A percentile compares a stretch with the other conserved stretches of the same genome.
phyloP scores from a whole-genome alignment of 2,329 filamentous ascomycete species.

The Exophiala bonariae region DNA sequence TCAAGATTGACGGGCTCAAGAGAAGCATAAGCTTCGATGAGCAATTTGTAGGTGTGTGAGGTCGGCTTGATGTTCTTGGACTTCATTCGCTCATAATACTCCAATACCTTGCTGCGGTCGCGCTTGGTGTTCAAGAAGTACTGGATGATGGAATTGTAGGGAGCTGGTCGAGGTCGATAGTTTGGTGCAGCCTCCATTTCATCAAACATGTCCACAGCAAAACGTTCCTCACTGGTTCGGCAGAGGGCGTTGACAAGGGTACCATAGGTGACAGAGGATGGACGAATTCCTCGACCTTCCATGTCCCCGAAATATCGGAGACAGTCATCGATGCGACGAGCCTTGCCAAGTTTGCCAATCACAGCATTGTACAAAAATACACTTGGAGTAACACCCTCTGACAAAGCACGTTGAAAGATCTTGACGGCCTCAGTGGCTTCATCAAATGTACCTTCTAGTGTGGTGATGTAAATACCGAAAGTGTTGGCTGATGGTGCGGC shows the following conservation, averaged over 20 bases:
- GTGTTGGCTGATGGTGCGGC: constrained; percentile 94
- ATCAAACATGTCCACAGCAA: constrained; percentile 95
- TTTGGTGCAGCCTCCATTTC: constrained; percentile 99
- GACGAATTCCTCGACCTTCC: constrained; percentile 87
- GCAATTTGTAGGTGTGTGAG: constrained; percentile 94
- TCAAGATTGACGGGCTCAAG: constrained; percentile 88
- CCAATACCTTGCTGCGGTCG: constrained; percentile 87
- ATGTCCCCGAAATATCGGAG: constrained; percentile 98
- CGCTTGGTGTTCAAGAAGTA: constrained; percentile 98
- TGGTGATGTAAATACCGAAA: constrained; percentile 98
- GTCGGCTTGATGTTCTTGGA: constrained; percentile 84
- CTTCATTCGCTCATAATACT: constrained; percentile 95
- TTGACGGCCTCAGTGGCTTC: constrained; percentile 96
- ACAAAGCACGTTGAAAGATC: constrained; percentile 91
- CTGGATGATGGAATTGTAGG: constrained; percentile 99
- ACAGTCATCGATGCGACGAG: constrained; percentile 95
- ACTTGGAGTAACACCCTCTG: constrained; percentile 91
- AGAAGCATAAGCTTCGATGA: constrained; percentile 92
- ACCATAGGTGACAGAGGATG: constrained; percentile 95
- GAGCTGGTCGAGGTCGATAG: constrained; percentile 95
- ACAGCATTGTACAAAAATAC: constrained; percentile 98
- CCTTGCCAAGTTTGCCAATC: constrained; percentile 97
- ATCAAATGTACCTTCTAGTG: constrained; percentile 95
- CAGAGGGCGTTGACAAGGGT: constrained; percentile 97
- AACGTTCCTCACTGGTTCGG: constrained; percentile 95